These are phyloP conservation scores for Lagerstroemia speciosa DNA, from an alignment of 345 rosid species.

Conservation along the genomic window DNA sequence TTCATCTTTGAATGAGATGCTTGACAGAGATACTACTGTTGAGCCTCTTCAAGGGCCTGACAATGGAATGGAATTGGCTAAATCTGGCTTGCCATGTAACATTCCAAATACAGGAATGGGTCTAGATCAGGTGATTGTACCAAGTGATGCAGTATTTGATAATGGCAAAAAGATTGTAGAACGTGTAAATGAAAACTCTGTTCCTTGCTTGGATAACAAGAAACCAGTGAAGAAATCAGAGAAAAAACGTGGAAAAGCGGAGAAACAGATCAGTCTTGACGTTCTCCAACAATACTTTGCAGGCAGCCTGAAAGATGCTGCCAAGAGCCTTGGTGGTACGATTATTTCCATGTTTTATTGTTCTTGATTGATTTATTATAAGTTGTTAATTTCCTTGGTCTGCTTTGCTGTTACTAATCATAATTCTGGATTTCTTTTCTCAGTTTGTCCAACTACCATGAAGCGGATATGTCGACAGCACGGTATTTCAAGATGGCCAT, in stretches of 20 bases:
- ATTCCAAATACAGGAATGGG: slow-evolving; percentile 9
- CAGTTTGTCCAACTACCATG: slow-evolving; percentile 99
- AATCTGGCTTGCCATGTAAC: not conserved
- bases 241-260: slow-evolving; percentile 83
- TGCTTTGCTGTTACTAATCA: not conserved
- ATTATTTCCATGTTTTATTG: not conserved
- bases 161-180: slow-evolving; percentile 15
- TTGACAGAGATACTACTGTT: slow-evolving; percentile 24
- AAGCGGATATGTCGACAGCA: slow-evolving; percentile 98
- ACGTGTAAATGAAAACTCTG: slow-evolving; percentile 15
- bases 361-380: not conserved
- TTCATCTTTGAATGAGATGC: slow-evolving; percentile 32
- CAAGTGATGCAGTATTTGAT: slow-evolving; percentile 19
- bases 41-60: slow-evolving; percentile 35
- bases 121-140: slow-evolving; percentile 23
- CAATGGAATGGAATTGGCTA: not conserved
- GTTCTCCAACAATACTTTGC: slow-evolving; percentile 84
- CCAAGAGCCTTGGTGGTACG: slow-evolving; percentile 91
- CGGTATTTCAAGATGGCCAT: slow-evolving; percentile 96
- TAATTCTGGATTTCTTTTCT: slow-evolving; percentile 11
- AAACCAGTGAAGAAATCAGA: slow-evolving; percentile 35
- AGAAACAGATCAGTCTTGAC: slow-evolving; percentile 76
- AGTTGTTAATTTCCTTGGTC: not conserved
- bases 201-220: slow-evolving; percentile 31
- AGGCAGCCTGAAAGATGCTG: slow-evolving; percentile 95